These are phyloP conservation scores for Adansonia madagascariensis DNA, from an alignment of 441 rosid species.

Conservation along the genomic window DNA sequence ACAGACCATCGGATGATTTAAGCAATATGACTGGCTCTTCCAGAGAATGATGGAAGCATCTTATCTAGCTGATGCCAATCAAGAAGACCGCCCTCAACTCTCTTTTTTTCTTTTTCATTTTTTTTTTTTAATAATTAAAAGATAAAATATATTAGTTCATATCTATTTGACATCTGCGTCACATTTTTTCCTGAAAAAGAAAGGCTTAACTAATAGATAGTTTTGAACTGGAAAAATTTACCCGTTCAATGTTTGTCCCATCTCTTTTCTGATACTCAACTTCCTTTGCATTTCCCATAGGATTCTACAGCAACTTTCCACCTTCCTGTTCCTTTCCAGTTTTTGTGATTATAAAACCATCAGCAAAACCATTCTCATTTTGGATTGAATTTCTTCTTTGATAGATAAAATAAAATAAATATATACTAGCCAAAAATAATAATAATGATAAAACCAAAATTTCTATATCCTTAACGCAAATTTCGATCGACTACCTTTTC, in stretches of 20 bases:
- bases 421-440: neutral
- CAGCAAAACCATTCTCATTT: conserved; percentile 36
- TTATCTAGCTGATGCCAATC: conserved; percentile 3
- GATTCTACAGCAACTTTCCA: conserved; percentile 27
- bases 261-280: conserved; percentile 39
- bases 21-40: conserved; percentile 21
- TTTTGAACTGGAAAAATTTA: conserved; percentile 24
- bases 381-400: conserved; percentile 41
- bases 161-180: neutral
- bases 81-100: neutral
- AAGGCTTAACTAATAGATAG: neutral
- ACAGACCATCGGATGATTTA: neutral
- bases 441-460: neutral
- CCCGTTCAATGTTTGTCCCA: conserved; percentile 32
- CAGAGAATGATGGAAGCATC: conserved; percentile 19
- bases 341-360: conserved; percentile 31
- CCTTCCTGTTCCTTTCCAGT: conserved; percentile 41
- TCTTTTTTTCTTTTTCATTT: too few species aligned
- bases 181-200: neutral
- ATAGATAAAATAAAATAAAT: conserved; percentile 32
- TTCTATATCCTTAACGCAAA: conserved; percentile 17
- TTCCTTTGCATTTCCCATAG: conserved; percentile 33
- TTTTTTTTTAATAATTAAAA: neutral
- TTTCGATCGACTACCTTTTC: conserved; percentile 45
- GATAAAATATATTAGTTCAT: neutral